Evolutionary conservation across 2,329 filamentous ascomycete genomes (phyloP), one percentile per base, ranked within the genome.

Genomic region (Sclerotinia subarctica): DNA sequence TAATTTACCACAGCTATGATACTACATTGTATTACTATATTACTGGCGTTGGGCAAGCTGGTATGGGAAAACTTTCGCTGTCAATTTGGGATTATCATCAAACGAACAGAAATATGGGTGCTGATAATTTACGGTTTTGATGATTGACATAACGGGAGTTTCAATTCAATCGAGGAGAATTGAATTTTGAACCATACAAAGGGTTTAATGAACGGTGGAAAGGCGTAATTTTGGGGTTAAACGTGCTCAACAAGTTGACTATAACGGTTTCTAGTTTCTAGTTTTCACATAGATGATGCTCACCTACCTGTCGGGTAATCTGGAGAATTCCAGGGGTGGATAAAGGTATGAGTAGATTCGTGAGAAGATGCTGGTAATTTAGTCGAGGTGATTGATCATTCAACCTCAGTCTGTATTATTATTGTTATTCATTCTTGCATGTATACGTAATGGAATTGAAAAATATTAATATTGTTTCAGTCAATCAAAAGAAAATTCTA

Each of bases 1-100:
- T n/a, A 38, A 51, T 38, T 21, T 64, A 17, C 10, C 19, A 46
- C 29, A 42, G 63, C 68, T 74, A 70, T 74, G 68, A 73, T 72
- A 47, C n/a, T 44, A 73, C 63, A 58, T 69, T 74, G 71, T 74
- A 74, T 35, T 69, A 62, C 21, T 67, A 53, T 13, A 52, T 5
- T 64, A 13, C 35, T 19, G 38, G 44, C 44, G 56, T 54, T 63
- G 21, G 58, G 44, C 29, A 5, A 46, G 26, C 7, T 26, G 24
- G 32, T 32, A 29, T 2, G 24, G 29, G 29, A 35, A 8, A 35
- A 35, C 1, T 35, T 2, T 17, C 13, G 46, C 57, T 47, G n/a
- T 59, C 26, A 19, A 29, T 47, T 32, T 17, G 42, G 26, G 42
- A 10, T 47, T 46, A 46, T 21, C 19, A 47, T 60, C 19, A 62